Evolutionary conservation across 371 early-diverging fungal genomes (phyloP).

Genomic region (Mortierella sp.): DNA sequence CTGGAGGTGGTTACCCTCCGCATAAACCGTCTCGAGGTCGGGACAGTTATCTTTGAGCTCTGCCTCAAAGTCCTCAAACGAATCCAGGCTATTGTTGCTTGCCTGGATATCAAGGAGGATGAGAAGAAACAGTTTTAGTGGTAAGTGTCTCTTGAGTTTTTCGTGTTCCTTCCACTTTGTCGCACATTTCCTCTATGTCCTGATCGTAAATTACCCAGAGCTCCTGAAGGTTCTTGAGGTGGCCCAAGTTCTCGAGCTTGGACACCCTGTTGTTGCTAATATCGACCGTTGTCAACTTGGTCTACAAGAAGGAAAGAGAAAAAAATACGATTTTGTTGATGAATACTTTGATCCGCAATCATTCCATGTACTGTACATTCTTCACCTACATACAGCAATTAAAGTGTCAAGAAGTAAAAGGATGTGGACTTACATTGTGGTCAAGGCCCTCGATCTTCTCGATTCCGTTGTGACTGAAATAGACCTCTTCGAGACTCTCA

Average conservation of each 20-base stretch:
- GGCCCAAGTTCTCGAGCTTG: conserved; percentile 82
- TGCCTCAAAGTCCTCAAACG: conserved; percentile 82
- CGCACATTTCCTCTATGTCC: too few species aligned
- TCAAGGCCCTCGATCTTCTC: conserved; percentile 83
- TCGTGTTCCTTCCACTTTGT: too few species aligned
- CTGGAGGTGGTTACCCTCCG: conserved; percentile 97
- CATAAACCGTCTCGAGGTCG: conserved; percentile 87
- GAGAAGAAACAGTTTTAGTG: background rate
- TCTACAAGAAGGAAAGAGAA: conserved; percentile 45
- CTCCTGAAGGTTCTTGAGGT: conserved; percentile 83
- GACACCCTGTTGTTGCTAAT: conserved; percentile 85
- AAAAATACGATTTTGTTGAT: background rate
- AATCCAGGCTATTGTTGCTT: conserved; percentile 83
- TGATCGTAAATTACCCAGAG: conserved; percentile 96
- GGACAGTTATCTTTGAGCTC: conserved; percentile 73
- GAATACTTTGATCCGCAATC: background rate
- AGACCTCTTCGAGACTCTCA: conserved; percentile 86
- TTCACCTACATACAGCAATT: too few species aligned
- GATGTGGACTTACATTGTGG: conserved; percentile 66
- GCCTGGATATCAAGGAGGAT: conserved; percentile 61
- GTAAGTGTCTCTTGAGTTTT: background rate
- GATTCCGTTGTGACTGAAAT: conserved; percentile 92
- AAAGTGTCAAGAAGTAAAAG: background rate
- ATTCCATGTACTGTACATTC: too few species aligned
- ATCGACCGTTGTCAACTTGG: conserved; percentile 83